Evolutionary conservation across 768 basidiomycete species (phyloP).

Genomic region (Paxillus involutus): DNA sequence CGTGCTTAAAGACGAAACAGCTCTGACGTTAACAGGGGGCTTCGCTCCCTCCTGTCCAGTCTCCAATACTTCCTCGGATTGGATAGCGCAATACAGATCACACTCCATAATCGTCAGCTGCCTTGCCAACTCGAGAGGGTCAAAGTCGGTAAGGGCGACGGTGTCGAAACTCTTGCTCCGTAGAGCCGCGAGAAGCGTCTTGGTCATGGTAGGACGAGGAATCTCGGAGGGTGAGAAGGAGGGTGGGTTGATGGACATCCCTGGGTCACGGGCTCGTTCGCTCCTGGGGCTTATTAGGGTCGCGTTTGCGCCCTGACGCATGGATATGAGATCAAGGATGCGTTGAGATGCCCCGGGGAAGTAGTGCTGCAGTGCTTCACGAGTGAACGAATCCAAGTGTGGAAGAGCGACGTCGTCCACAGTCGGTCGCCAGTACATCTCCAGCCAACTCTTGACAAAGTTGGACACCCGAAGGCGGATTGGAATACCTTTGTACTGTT

Average conservation of each 20-base stretch:
- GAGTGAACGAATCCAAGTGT: constrained; percentile 57
- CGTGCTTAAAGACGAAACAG: constrained; percentile 86
- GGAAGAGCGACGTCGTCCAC: constrained; percentile 68
- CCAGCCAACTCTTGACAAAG: constrained; percentile 93
- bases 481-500: constrained; percentile 84
- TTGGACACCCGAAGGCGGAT: constrained; percentile 90
- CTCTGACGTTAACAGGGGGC: constrained; percentile 70
- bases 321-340: constrained; percentile 64
- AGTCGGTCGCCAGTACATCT: constrained; percentile 82
- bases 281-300: constrained; percentile 53
- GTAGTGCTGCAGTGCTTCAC: constrained; percentile 56
- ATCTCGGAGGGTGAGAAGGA: constrained; percentile 57
- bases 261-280: constrained; percentile 71
- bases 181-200: constrained; percentile 66
- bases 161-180: constrained; percentile 61
- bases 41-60: constrained; percentile 70
- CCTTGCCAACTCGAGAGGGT: constrained; percentile 86
- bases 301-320: constrained; percentile 51
- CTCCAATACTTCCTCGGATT: constrained; percentile 86
- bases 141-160: constrained; percentile 86
- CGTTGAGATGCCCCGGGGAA: constrained; percentile 73
- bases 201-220: constrained; percentile 86
- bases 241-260: constrained; percentile 70
- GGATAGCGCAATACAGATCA: constrained; percentile 80
- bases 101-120: constrained; percentile 96